Base-by-base conservation (phyloP, 352 stramenopile species). In the Phytopythium cucurbitacearum region DNA sequence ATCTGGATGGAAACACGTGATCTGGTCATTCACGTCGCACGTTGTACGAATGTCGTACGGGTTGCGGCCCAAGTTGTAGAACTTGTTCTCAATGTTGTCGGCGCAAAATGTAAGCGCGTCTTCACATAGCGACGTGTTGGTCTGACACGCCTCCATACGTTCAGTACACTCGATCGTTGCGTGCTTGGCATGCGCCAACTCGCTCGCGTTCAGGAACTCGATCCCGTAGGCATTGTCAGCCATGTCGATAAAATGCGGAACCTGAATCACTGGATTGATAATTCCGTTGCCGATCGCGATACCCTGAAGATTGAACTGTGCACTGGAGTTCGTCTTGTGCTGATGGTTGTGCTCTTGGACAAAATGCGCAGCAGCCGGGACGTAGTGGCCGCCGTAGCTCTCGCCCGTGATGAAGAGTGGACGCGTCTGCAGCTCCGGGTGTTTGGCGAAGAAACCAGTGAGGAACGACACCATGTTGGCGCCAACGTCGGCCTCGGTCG, bases 401-500 rank as follows among this genome's bases (percentile, higher is more conserved):
- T 88, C 75, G 7, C 77, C 74, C 7, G 72, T 68, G 38, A 88
- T 59, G 60, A 69, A 86, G 40, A 86, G 71, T 12, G 62, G 57
- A 0, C 75, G 70, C 10, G 55, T 55, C 3, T 69, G 39, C 11
- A 85, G 68, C 53, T 84, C 60, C 7, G 70, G 71, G 51, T 82
- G 71, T 8, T 74, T 71, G 2, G 69, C 56, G 6, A 85, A 44
- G 45, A 80, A 84, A 1, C 64, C 59, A 33, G 79, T 68, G 12
- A 87, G 44, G 34, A 86, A 88, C 41, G 43, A 64, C 45, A 70
- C 86, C 28, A 85, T 51, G 45, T 82, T 86, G 57, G 79, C 67
- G 2, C 65, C 62, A 4, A 89, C 70, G 47, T 77, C 56, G 39
- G 69, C 56, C 40, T 88, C 78, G 38, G 57, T 70, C 8, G 57